Evolutionary conservation across 176 grass and related monocot genomes (phyloP).

Genomic region (Rhynchospora pubera): DNA sequence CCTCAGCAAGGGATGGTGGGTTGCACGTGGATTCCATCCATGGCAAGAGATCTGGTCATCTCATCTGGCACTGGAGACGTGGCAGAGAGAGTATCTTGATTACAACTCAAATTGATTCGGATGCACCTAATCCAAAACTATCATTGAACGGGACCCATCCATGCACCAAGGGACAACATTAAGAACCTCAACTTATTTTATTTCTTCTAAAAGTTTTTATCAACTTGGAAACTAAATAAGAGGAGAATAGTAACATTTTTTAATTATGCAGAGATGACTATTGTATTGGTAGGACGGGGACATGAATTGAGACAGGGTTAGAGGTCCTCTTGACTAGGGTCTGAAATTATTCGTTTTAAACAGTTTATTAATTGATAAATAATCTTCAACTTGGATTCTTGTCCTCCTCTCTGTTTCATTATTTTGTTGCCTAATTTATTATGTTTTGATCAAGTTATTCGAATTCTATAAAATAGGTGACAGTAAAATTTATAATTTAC

Average conservation of each 20-base stretch:
- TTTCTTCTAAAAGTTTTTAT: background rate
- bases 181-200: background rate
- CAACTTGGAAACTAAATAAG: background rate
- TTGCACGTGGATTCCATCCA: conserved; percentile 15
- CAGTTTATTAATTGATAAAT: background rate
- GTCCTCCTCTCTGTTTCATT: background rate
- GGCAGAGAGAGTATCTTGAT: background rate
- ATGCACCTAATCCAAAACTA: conserved; percentile 5
- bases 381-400: conserved; percentile 3
- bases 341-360: background rate
- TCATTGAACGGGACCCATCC: background rate
- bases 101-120: conserved; percentile 4
- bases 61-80: background rate
- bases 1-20: background rate
- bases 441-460: background rate
- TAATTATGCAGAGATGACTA: background rate
- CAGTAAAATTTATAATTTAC: too few species aligned
- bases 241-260: background rate
- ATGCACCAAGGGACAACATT: background rate
- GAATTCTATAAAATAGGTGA: background rate
- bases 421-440: background rate
- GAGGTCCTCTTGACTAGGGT: background rate
- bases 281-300: background rate
- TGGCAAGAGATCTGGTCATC: background rate
- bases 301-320: background rate